Base-by-base conservation (phyloP, 148 eudicot genomes). In the Rhododendron williamsianum region DNA sequence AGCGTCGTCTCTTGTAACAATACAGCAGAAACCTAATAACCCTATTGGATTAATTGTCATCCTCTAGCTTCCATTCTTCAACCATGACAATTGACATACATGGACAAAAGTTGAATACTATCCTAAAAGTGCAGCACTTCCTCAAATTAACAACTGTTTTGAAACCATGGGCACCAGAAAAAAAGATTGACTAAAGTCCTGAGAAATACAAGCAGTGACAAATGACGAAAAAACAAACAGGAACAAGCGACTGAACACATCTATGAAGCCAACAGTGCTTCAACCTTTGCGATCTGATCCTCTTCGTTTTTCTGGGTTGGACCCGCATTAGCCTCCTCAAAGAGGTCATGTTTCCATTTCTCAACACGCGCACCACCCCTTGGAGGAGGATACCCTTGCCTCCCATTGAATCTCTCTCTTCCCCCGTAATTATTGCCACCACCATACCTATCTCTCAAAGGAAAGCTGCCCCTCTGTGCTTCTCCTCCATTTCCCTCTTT, bases 301-400 rank as follows among this genome's bases (percentile, higher is more conserved):
- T 96, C 98, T 81, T 95, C 98, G 1, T 87, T 93, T 87, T 94
- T 95, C 77, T 92, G 86, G 27, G 87, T 76, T 25, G 98, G 95
- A 60, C 95, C 94, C 69, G 46, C 82, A 76, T 93, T 93, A 25
- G 95, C 92, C 91, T 95, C 97, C 45, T 95, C 92, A 79, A 82
- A 96, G 87, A 96, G 86, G 85, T 96, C 99, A 84, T 96, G 99
- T 87, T 95, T 96, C 99, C 99, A 96, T 86, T 96, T 96, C 78
- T 96, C 98, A 81, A 79, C 96, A 56, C 89, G 92, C 3, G 77
- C 91, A 21, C 94, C 90, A 21, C 93, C 92, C 87, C 88, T 83
- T 25, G 92, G 85, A 72, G 78, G 78, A 35, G 43, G 88, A 86
- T 87, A 87, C 48, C 89, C 91, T 86, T 85, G 93, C 84, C 93